phyloP scores from a whole-genome alignment of 805 yeast genomes.

The Lachancea thermotolerans region DNA sequence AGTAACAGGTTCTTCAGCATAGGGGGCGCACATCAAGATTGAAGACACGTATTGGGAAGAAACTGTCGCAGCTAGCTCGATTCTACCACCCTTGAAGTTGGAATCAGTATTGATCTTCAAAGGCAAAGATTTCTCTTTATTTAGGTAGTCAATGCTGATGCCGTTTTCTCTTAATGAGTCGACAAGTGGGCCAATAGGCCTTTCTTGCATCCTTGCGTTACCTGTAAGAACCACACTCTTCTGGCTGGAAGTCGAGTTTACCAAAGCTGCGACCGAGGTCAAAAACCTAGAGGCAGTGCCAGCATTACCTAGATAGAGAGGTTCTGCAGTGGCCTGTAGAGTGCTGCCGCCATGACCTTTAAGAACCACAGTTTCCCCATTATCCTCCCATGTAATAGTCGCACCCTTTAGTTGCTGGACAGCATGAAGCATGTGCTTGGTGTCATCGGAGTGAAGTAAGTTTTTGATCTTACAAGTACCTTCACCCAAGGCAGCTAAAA shows the following conservation, averaged over 20 bases:
- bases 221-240: conserved; percentile 72
- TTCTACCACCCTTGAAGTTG: conserved; percentile 81
- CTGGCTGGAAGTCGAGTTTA: conserved; percentile 39
- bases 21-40: conserved; percentile 94
- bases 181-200: conserved; percentile 94
- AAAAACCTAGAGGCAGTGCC: conserved; percentile 96
- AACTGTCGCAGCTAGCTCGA: conserved; percentile 91
- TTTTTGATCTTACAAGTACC: conserved; percentile 82
- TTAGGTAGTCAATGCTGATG: conserved; percentile 61
- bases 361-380: conserved; percentile 83
- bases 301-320: conserved; percentile 88
- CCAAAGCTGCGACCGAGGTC: conserved; percentile 87
- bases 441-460: conserved; percentile 91
- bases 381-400: conserved; percentile 70
- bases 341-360: conserved; percentile 78
- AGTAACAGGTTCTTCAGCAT: conserved; percentile 82
- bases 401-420: conserved; percentile 77
- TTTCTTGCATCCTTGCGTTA: conserved; percentile 92
- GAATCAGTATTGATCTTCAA: conserved; percentile 60
- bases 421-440: conserved; percentile 90
- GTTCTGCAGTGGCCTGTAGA: conserved; percentile 53
- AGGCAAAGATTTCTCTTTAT: conserved; percentile 79
- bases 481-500: conserved; percentile 83
- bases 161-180: conserved; percentile 85
- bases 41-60: conserved; percentile 98